phyloP scores from a whole-genome alignment of 2,329 filamentous ascomycete genomes.

The Colletotrichum noveboracense region DNA sequence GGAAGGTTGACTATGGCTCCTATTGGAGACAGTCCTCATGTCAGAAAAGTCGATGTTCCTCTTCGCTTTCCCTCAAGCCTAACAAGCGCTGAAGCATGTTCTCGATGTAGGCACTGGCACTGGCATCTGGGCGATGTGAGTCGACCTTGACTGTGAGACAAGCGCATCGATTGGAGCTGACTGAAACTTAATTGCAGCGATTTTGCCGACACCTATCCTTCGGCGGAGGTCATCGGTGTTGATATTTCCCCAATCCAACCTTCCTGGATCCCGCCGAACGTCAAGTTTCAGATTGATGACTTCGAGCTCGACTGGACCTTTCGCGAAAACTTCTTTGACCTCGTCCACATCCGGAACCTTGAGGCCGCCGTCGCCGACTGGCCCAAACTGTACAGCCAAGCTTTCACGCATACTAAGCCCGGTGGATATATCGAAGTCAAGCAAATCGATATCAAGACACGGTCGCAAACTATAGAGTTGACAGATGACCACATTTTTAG shows the following conservation, averaged over 20 bases:
- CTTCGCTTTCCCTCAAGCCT: constrained; percentile 23
- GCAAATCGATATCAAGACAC: constrained; percentile 17
- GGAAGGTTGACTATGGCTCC: not conserved
- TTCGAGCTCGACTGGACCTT: constrained; percentile 57
- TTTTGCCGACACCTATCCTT: constrained; percentile 45
- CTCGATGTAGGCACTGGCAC: not conserved
- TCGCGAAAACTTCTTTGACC: constrained; percentile 55
- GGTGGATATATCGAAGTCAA: constrained; percentile 41
- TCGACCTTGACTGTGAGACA: not conserved
- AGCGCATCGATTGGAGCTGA: too few species aligned
- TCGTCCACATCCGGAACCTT: constrained; percentile 62
- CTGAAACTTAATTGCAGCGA: constrained; percentile 43
- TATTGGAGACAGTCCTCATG: not conserved
- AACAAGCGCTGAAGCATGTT: not conserved
- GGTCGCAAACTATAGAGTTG: not conserved
- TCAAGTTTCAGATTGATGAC: constrained; percentile 69
- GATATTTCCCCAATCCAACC: constrained; percentile 64
- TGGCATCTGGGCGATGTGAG: not conserved
- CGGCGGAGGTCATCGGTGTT: constrained; percentile 50
- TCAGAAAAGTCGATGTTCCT: not conserved
- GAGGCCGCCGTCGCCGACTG: constrained; percentile 60
- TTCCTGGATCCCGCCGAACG: constrained; percentile 60
- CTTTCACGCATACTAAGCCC: constrained; percentile 51
- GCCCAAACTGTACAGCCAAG: constrained; percentile 51
- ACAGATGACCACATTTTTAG: constrained; percentile 29